Conservation (phyloP, 495 filamentous ascomycete species). For the Parachaetomium inaequale region DNA sequence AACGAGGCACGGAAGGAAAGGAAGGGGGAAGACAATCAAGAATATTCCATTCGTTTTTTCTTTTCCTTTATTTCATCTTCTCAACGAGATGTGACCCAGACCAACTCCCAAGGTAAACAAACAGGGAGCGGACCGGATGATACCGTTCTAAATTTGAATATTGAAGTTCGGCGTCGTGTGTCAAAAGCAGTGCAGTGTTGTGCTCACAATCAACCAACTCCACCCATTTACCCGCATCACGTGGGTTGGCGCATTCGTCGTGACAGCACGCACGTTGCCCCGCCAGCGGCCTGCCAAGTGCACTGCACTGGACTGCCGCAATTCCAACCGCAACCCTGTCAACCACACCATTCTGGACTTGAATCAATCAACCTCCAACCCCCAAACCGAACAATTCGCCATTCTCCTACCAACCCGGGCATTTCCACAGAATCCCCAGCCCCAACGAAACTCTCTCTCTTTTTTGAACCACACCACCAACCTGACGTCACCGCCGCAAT, state of each 20-base stretch:
- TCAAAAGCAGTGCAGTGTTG: no score
- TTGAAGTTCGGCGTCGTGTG: no score
- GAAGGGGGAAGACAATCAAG: no score
- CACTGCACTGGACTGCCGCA: background rate
- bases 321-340: background rate
- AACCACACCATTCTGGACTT: background rate
- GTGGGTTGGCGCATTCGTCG: constrained; percentile 29
- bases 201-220: no score
- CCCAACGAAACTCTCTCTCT: background rate
- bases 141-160: no score
- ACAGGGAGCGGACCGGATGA: no score
- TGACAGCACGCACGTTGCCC: constrained; percentile 30
- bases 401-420: background rate
- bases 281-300: constrained; percentile 24
- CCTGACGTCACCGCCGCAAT: constrained; percentile 46
- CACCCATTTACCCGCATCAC: constrained; percentile 16
- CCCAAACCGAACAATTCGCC: background rate
- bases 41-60: no score
- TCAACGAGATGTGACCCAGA: no score
- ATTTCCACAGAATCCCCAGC: background rate
- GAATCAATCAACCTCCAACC: background rate
- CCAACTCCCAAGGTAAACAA: no score
- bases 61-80: no score
- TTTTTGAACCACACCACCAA: background rate
- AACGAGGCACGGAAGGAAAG: no score